phyloP scores from a whole-genome alignment of 257 asterid species.

The Cynanchum wilfordii region DNA sequence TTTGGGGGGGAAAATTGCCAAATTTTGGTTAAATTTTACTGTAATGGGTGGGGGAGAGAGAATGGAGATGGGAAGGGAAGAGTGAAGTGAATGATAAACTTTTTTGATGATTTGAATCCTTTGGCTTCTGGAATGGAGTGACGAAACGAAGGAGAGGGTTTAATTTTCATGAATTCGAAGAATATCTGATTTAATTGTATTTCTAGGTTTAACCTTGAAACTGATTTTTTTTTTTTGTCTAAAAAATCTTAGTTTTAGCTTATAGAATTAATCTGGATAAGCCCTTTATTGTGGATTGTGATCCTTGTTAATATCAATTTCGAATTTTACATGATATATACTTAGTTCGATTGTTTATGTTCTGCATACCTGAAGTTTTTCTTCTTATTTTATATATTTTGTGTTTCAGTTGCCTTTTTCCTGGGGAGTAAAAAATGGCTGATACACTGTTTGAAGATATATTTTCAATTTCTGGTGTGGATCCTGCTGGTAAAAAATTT shows the following conservation, averaged over 20 bases:
- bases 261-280: background rate
- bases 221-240: too few species aligned
- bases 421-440: conserved; percentile 48
- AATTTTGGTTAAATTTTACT: background rate
- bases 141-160: background rate
- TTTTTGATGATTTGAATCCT: background rate
- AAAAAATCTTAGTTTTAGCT: background rate
- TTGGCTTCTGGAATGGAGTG: background rate
- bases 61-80: background rate
- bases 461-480: conserved; percentile 50
- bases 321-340: background rate
- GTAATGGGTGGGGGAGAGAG: background rate
- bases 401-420: background rate
- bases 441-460: conserved; percentile 80
- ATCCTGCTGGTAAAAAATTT: conserved; percentile 84
- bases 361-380: background rate
- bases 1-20: background rate
- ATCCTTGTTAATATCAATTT: background rate
- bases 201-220: background rate
- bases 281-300: background rate
- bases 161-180: background rate
- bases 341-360: background rate
- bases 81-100: background rate
- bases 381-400: background rate
- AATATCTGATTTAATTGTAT: background rate